Base-by-base conservation (phyloP, 164 flowering plant genomes). In the Sextonia rubra region DNA sequence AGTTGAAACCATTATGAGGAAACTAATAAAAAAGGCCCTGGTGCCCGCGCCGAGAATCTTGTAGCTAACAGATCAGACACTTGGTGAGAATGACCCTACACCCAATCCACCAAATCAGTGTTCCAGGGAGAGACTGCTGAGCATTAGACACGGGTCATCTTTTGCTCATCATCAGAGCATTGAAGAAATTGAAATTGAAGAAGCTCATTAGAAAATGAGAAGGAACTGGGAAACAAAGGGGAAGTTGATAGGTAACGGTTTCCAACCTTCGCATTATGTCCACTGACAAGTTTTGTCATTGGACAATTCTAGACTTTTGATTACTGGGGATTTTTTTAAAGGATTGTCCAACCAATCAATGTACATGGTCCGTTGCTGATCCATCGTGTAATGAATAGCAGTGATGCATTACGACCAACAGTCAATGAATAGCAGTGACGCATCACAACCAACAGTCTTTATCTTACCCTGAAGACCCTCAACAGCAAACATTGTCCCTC, bases 1-100 rank as follows among this genome's bases (percentile, higher is more conserved):
- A 82, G 90, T 86, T 88, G 83, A 77, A 80, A 85, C 80, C 79
- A 82, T 60, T 48, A 65, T 72, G 67, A 69, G 24, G 63, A 23
- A 78, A 68, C 56, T 52, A 69, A 68, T 18, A 15, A 47, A 52
- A 48, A 32, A 68, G 47, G 69, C 72, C 69, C 72, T 32, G 74
- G 67, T 69, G 71, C 69, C 72, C 30, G 75, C 66, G 70, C 76
- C 79, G 58, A 86, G 88, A 85, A 82, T 81, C 86, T 82, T 82
- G 82, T 70, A 83, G 66, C 81, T 87, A 84, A 83, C 82, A 84
- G 64, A 80, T 69, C 47, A 4, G n/a, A 5, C 75, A 69, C 77
- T 70, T 25, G 32, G n/a, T 30, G 73, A 73, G 75, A 66, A 14
- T 52, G 20, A 1, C 17, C 58, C 71, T 47, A 74, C 62, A 4